Evolutionary conservation across 2,329 filamentous ascomycete genomes (phyloP), one percentile per base, ranked within the genome.

Genomic region (Alternaria tenuissima): DNA sequence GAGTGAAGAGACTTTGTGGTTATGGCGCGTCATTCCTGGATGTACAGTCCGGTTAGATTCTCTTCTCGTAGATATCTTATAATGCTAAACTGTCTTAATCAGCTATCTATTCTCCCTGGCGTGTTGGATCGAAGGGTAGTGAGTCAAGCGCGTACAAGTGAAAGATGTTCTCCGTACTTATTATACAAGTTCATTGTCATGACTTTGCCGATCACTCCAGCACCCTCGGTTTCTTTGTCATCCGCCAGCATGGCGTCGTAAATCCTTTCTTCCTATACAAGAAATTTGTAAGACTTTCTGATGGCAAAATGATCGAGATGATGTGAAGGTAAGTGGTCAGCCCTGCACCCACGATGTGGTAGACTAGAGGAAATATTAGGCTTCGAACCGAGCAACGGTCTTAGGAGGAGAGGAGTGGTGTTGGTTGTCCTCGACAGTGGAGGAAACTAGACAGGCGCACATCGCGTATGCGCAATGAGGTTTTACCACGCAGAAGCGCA

Each of bases 161-260:
- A 12, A 0, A 16, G 32, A 34, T 34, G 12, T 11, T 34, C 30
- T 32, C 9, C 30, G 9, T 4, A 32, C 11, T 12, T 1, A 11
- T 32, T 0, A 12, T 32, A 12, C 11, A 1, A 32, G 9, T 12
- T 0, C 0, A 32, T 12, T 32, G 30, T 32, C 30, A 5, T 32
- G 30, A 12, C 30, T 9, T 32, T 32, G 30, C 30, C 30, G 1
- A 32, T 32, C 9, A 32, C 30, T 32, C 30, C 2, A 32, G 11
- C 30, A 32, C 30, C 4, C 30, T 11, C 30, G 5, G 9, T 0
- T 32, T 12, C 11, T 32, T 12, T 32, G 5, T 32, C 30, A 9
- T 4, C 11, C 30, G 42, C 44, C 54, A 69, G 68, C 43, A 68
- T 44, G 5, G 38, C 18, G 18, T 63, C 38, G 51, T 72, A 63